Conservation (phyloP, 495 filamentous ascomycete genomes). For the Haplographium delicatum region DNA sequence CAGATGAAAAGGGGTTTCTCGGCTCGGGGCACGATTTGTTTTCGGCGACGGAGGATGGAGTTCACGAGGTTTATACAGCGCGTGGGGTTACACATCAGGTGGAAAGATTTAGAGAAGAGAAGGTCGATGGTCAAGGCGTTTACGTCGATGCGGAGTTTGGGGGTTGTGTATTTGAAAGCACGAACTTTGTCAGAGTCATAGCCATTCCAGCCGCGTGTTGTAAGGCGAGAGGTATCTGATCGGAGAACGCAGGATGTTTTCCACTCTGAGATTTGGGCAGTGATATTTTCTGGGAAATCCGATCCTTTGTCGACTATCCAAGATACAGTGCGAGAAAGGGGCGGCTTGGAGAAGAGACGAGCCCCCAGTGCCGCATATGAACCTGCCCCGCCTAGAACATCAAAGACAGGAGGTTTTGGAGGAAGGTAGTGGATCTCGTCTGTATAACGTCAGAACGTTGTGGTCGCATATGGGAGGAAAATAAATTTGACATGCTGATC, state of each 20-base stretch:
- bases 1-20: constrained; percentile 73
- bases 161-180: constrained; percentile 83
- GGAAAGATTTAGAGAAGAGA: constrained; percentile 69
- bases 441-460: constrained; percentile 31
- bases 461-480: too few species aligned
- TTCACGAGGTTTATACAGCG: constrained; percentile 72
- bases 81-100: constrained; percentile 76
- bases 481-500: too few species aligned
- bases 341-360: constrained; percentile 69
- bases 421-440: constrained; percentile 85
- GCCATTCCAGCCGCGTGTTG: constrained; percentile 88
- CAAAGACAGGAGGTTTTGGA: constrained; percentile 53
- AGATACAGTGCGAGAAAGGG: constrained; percentile 54
- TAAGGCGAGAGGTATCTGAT: constrained; percentile 59
- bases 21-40: constrained; percentile 14
- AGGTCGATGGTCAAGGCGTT: constrained; percentile 48
- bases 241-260: constrained; percentile 65
- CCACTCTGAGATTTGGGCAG: constrained; percentile 61
- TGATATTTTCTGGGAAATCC: constrained; percentile 71
- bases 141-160: constrained; percentile 72
- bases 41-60: constrained; percentile 46
- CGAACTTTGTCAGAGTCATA: constrained; percentile 52
- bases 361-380: constrained; percentile 84
- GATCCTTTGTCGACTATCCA: constrained; percentile 89
- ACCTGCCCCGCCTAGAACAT: constrained; percentile 82